Conservation (phyloP, 2,329 filamentous ascomycete species). For the Neonectria faginata region DNA sequence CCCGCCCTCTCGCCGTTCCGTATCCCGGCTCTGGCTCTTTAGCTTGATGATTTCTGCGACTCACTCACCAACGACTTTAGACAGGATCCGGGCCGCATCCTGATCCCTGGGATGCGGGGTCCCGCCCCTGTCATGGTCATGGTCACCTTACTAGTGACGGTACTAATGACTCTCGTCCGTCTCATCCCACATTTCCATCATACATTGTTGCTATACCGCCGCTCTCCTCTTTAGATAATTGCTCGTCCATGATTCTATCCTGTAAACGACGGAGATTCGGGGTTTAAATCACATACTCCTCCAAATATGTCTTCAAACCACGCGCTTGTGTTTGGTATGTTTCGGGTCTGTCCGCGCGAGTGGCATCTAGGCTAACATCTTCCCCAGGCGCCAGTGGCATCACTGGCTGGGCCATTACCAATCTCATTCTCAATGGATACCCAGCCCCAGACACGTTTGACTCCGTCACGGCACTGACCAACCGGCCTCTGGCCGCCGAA, state of each 20-base stretch:
- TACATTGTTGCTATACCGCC: not conserved
- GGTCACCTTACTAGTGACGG: not conserved
- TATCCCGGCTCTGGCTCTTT: not conserved
- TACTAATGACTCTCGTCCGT: slow-evolving; percentile 6
- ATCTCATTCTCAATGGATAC: slow-evolving; percentile 59
- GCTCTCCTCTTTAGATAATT: not conserved
- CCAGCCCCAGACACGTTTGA: slow-evolving; percentile 57
- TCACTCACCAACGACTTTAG: not conserved
- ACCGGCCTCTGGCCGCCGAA: slow-evolving; percentile 52
- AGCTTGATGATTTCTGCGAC: slow-evolving; percentile 15
- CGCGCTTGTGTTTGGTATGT: slow-evolving; percentile 39
- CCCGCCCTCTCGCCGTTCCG: not conserved
- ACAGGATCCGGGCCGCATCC: not conserved
- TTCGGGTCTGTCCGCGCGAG: not conserved
- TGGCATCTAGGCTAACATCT: slow-evolving; percentile 28
- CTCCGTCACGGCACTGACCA: slow-evolving; percentile 60
- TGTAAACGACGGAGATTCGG: not conserved
- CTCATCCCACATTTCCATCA: no score
- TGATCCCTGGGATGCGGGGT: not conserved
- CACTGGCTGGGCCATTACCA: slow-evolving; percentile 62
- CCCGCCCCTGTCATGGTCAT: not conserved
- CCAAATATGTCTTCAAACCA: slow-evolving; percentile 36
- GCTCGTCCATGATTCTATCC: not conserved
- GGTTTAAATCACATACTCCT: not conserved
- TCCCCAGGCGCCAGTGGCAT: slow-evolving; percentile 59